Percentiles rank a stretch among this genome's conserved stretches.
phyloP scores from a whole-genome alignment of 1,284 basidiomycete genomes.

The Trametes versicolor region DNA sequence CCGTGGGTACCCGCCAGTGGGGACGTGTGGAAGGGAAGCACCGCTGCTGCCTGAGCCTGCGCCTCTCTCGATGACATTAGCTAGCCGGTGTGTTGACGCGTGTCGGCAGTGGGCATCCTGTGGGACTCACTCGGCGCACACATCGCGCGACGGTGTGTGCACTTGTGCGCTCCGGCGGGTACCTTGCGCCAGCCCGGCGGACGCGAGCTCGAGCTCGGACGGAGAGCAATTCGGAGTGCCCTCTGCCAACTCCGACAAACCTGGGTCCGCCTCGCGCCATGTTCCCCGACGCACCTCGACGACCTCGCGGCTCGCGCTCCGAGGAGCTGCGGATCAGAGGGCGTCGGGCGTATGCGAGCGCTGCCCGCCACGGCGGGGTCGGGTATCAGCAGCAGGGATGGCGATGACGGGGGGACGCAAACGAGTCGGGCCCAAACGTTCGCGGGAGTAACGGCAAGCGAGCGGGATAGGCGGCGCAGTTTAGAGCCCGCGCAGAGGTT shows the following conservation, averaged over 20 bases:
- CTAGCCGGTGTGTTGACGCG: background rate
- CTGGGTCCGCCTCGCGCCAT: background rate
- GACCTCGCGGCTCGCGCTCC: background rate
- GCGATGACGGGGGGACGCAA: background rate
- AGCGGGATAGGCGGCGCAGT: slow-evolving; percentile 23
- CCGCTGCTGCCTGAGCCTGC: background rate
- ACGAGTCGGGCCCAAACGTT: slow-evolving; percentile 14
- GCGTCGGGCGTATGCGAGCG: background rate
- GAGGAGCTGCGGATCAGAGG: background rate
- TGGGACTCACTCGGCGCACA: background rate
- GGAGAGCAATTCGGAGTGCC: background rate
- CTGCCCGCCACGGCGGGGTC: slow-evolving; percentile 17
- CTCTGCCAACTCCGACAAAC: background rate
- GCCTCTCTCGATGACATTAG: background rate
- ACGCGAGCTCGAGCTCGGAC: background rate
- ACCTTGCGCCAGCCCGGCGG: background rate
- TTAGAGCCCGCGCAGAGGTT: slow-evolving; percentile 21
- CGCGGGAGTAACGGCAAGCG: slow-evolving; percentile 23
- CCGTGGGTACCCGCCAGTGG: background rate
- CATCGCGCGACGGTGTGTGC: background rate
- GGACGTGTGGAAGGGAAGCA: background rate
- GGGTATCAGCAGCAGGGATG: slow-evolving; percentile 17
- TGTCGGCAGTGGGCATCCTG: background rate
- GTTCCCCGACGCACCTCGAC: slow-evolving; percentile 6
- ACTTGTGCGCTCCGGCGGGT: background rate